phyloP scores from a whole-genome alignment of 2,329 filamentous ascomycete species.

The Pseudogymnoascus sp. region DNA sequence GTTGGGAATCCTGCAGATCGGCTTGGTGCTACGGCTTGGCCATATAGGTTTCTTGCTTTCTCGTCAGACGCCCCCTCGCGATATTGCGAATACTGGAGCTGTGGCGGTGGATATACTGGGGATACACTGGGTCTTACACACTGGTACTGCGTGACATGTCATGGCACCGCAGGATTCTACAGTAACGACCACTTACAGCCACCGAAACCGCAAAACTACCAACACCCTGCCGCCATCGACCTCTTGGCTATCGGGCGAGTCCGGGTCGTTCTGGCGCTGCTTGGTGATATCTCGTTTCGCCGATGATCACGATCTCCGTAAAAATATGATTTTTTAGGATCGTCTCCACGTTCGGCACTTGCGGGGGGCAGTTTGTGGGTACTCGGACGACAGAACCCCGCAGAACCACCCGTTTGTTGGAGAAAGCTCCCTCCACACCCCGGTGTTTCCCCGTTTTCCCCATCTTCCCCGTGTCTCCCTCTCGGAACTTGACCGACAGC shows the following conservation, averaged over 20 bases:
- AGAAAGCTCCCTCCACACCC: background rate
- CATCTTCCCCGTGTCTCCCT: background rate
- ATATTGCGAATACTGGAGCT: background rate
- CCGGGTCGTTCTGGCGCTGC: background rate
- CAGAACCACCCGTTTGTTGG: background rate
- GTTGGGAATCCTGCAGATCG: background rate
- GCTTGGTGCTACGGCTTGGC: background rate
- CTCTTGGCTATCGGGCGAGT: background rate
- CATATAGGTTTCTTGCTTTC: background rate
- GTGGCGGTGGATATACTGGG: background rate
- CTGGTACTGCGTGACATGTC: background rate
- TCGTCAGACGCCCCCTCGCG: background rate
- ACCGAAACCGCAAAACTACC: background rate
- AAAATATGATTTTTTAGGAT: background rate
- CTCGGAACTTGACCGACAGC: constrained; percentile 1
- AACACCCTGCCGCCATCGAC: background rate
- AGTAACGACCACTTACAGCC: background rate
- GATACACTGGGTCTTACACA: background rate
- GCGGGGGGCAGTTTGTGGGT: background rate
- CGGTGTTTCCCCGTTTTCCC: background rate
- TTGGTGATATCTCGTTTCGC: background rate
- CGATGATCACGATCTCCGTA: background rate
- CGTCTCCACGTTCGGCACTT: background rate
- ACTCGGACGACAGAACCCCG: background rate
- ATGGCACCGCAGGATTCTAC: background rate